These are phyloP conservation scores for Typha latifolia DNA, from an alignment of 176 grass and related monocot species.

Conservation along the genomic window DNA sequence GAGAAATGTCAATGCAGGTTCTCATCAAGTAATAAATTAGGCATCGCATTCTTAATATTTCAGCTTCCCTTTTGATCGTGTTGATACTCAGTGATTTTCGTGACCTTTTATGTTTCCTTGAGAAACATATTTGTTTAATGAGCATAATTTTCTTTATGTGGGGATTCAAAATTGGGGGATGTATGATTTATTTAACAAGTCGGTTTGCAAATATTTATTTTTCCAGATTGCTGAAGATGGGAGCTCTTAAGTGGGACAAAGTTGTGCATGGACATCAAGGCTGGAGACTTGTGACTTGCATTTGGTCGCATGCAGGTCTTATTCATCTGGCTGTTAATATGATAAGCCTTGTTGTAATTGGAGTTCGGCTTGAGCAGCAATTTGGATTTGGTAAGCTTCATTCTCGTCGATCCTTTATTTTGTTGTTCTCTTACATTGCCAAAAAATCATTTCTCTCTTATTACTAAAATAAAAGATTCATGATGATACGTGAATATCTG, in stretches of 20 bases:
- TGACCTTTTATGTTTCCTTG: too few relatives aligned
- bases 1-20: too few relatives aligned
- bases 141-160: not conserved
- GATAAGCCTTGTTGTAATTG: constrained; percentile 73
- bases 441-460: too few relatives aligned
- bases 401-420: not conserved
- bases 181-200: not conserved
- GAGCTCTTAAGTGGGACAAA: constrained; percentile 53
- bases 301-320: constrained; percentile 80
- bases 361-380: constrained; percentile 76
- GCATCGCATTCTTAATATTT: too few relatives aligned
- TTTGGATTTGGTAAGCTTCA: constrained; percentile 75
- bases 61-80: too few relatives aligned
- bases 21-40: too few relatives aligned
- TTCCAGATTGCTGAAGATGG: constrained; percentile 55
- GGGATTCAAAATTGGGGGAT: not conserved
- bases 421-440: not conserved
- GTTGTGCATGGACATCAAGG: constrained; percentile 48
- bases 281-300: constrained; percentile 66
- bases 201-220: not conserved
- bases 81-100: too few relatives aligned
- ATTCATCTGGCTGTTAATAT: constrained; percentile 77
- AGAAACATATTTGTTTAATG: not conserved
- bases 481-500: too few relatives aligned
- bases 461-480: too few relatives aligned